Base-by-base conservation (phyloP, 1,284 basidiomycete species). In the Malassezia restricta region DNA sequence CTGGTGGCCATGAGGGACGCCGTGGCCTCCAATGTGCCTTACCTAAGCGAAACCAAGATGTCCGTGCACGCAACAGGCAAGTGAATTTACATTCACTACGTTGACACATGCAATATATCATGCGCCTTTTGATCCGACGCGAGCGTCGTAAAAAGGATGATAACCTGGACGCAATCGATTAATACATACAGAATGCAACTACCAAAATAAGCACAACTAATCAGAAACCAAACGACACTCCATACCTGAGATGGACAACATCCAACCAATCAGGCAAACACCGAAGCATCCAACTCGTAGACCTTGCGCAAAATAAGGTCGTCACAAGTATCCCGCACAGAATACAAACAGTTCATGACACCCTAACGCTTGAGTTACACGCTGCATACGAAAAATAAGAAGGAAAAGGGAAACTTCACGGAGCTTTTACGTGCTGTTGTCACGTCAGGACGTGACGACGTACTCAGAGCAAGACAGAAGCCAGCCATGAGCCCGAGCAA, bases 211-310 rank as follows among this genome's bases (percentile, higher is more conserved):
- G 79, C 67, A 52, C 86, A 79, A 0, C 89, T 85, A 41, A 83
- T 76, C 58, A 95, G 72, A 31, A 92, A 80, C 91, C 91, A 96
- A 54, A 95, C 79, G 49, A 89, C 62, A 72, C 77, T 77, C 77
- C 77, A 78, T 40, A 76, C 74, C 48, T 76, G 73, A 7, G 76
- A 74, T 15, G 74, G 72, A 42, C 75, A 77, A 50, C 76, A 78
- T 7, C 88, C 87, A 59, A 87, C 88, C 54, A 90, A 81, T 29
- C 83, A 78, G 2, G 91, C 87, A 70, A 91, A 96, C 15, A 85
- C 83, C 5, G 83, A 83, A 0, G 92, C 92, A 68, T 98, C 92
- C 2, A 86, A 90, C 20, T 82, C 81, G 66, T 95, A 92, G 58
- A 90, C 83, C 43, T 66, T 64, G 8, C 62, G 46, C 37, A 69